Base-by-base conservation (phyloP, 257 asterid species). In the Orobanche coerulescens region DNA sequence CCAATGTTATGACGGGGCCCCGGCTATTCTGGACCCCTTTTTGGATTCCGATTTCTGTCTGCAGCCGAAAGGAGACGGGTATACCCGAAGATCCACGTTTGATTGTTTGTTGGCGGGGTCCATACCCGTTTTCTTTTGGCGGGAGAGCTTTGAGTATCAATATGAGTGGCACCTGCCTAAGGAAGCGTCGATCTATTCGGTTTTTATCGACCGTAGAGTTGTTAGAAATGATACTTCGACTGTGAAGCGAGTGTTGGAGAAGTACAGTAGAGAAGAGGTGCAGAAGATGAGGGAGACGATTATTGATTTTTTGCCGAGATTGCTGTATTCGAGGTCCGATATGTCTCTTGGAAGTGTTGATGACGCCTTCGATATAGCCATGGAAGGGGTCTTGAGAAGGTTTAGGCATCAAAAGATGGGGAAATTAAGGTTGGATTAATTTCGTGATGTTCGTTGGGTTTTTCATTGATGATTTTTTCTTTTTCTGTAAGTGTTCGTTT, bases 41-140 rank as follows among this genome's bases (percentile, higher is more conserved):
- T 50, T 81, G 7, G 82, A 70, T 13, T 81, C 93, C 4, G 81
- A 75, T 40, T 84, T 84, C 31, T 84, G 93, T 26, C 43, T 84
- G 3, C 93, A 84, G 61, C 93, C 88, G 0, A 79, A 73, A 52
- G 93, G 93, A 5, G 93, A 84, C 28, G 86, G 88, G 20, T 73
- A 22, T 1, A 84, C 93, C 11, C 69, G 93, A 25, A 68, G 88
- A 30, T 81, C 93, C 12, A 58, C 77, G 1, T 81, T 60, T 48
- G 93, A 84, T 49, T 84, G 88, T 55, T 71, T 84, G 86, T 36
- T 81, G 44, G 84, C 86, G 5, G 93, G 93, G 19, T 62, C 84
- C 0, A 84, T 84, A 1, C 93, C 93, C 22, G 84, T 84, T 0
- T 84, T 31, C 63, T 79, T 84, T 12, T 82, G 86, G 86, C 61